Evolutionary conservation across 345 rosid species (phyloP).

Genomic region (Populus euphratica): DNA sequence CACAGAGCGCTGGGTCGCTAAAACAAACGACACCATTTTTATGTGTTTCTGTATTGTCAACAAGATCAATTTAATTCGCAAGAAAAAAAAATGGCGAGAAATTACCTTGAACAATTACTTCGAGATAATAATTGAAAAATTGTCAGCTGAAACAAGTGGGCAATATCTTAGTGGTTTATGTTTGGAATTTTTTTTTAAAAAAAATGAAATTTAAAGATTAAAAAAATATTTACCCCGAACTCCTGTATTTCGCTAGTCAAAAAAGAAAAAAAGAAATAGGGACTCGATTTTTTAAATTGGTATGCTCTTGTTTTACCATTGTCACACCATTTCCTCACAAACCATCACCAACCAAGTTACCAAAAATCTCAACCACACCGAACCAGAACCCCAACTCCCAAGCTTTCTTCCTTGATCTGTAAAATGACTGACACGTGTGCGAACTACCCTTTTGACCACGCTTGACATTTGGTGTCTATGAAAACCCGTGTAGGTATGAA

Average conservation of each 20-base stretch:
- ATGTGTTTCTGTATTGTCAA: background rate
- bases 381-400: background rate
- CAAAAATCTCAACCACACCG: background rate
- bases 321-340: background rate
- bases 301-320: background rate
- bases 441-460: background rate
- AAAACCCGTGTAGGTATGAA: background rate
- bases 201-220: background rate
- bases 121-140: background rate
- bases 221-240: background rate
- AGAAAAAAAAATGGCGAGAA: background rate
- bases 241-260: background rate
- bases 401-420: background rate
- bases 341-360: background rate
- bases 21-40: background rate
- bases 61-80: background rate
- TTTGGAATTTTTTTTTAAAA: too few relatives aligned
- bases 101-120: background rate
- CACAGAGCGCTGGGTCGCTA: background rate
- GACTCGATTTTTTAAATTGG: background rate
- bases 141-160: too few relatives aligned
- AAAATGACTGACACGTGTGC: conserved; percentile 7
- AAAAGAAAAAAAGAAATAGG: background rate
- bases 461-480: conserved; percentile 16
- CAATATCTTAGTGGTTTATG: too few relatives aligned